These are phyloP conservation scores for Beauveria brongniartii DNA, from an alignment of 2,329 filamentous ascomycete genomes.

Conservation along the genomic window DNA sequence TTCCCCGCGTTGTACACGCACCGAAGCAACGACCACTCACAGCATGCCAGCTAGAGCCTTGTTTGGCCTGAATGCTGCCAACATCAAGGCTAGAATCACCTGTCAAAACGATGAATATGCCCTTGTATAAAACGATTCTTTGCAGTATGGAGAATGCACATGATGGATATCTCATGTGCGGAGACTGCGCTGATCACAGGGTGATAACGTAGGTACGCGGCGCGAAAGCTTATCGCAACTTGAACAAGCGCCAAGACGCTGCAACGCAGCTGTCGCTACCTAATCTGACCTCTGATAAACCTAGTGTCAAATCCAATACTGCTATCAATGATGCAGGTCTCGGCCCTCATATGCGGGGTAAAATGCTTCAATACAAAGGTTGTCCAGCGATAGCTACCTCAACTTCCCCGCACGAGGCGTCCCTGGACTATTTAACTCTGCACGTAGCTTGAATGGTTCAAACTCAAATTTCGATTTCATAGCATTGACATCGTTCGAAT, in stretches of 20 bases:
- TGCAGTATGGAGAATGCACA: not conserved
- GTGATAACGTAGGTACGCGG: not conserved
- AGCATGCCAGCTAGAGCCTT: not conserved
- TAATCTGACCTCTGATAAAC: not conserved
- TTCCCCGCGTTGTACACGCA: not conserved
- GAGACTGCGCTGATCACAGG: not conserved
- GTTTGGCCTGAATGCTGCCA: not conserved
- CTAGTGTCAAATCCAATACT: not conserved
- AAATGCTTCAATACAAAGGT: not conserved
- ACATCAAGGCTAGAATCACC: too few relatives aligned
- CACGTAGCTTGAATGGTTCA: not conserved
- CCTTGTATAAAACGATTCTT: not conserved
- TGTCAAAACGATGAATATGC: not conserved
- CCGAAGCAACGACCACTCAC: not conserved
- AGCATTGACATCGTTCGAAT: not conserved
- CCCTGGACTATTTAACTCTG: not conserved
- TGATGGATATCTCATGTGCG: not conserved
- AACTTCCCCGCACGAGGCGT: not conserved
- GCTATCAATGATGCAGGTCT: constrained; percentile 1
- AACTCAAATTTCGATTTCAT: not conserved
- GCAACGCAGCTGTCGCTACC: not conserved
- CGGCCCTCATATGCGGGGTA: not conserved
- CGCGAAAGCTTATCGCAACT: not conserved
- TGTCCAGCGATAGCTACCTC: not conserved
- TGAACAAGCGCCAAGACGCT: not conserved